Evolutionary conservation across 108 stramenopile genomes (phyloP).

Genomic region (Stephanodiscus triporus): DNA sequence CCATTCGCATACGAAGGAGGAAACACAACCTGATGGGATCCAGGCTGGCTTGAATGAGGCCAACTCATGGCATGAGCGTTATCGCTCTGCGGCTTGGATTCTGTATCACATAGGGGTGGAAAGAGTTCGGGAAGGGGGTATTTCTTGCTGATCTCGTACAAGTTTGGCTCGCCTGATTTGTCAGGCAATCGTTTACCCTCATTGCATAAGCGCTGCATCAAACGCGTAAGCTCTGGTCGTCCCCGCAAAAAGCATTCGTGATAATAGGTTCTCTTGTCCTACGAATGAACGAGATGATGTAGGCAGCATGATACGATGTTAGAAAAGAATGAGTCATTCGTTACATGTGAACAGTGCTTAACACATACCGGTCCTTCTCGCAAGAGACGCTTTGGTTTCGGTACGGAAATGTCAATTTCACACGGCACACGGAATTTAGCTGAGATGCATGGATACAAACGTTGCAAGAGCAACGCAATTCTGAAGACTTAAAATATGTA

Average conservation of each 20-base stretch:
- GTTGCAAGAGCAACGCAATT: background rate
- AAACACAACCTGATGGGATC: background rate
- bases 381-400: constrained; percentile 11
- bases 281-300: background rate
- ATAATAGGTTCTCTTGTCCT: constrained; percentile 37
- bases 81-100: background rate
- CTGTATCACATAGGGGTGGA: background rate
- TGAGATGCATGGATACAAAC: background rate
- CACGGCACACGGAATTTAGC: too few relatives aligned
- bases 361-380: constrained; percentile 10
- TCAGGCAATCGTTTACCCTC: constrained; percentile 30
- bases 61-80: background rate
- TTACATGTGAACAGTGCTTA: background rate
- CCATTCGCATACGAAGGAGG: background rate
- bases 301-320: background rate
- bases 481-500: background rate
- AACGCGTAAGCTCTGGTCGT: constrained; percentile 20
- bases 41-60: background rate
- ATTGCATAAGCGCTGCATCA: constrained; percentile 23
- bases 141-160: constrained; percentile 20
- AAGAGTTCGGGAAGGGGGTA: constrained; percentile 17
- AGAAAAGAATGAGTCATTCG: background rate
- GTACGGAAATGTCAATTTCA: background rate
- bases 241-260: constrained; percentile 44
- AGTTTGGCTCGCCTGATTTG: constrained; percentile 18